Conservation (phyloP, 768 basidiomycete species). For the Termitomyces sp. region DNA sequence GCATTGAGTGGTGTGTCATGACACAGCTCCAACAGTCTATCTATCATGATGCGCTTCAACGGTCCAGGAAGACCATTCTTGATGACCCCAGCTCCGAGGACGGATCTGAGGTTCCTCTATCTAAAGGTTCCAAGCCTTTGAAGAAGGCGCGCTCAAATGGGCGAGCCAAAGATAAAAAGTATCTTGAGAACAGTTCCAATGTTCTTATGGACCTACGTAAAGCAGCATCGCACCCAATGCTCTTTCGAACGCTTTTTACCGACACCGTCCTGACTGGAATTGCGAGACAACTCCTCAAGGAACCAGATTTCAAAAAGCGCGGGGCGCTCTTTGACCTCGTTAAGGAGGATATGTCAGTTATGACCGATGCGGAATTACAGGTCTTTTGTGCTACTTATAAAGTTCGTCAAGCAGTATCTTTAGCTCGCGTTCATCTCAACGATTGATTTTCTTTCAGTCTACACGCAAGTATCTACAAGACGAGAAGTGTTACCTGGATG, state of each 20-base stretch:
- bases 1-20: slow-evolving; percentile 95
- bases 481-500: slow-evolving; percentile 71
- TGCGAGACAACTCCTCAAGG: slow-evolving; percentile 80
- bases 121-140: slow-evolving; percentile 22
- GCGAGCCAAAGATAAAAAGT: slow-evolving; percentile 56
- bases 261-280: slow-evolving; percentile 71
- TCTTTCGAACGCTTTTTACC: slow-evolving; percentile 83
- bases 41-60: slow-evolving; percentile 80
- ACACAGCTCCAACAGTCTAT: slow-evolving; percentile 74
- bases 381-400: slow-evolving; percentile 81
- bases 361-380: slow-evolving; percentile 97
- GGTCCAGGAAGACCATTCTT: slow-evolving; percentile 76
- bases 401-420: slow-evolving; percentile 35
- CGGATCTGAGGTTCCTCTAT: slow-evolving; percentile 18
- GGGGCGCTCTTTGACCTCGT: slow-evolving; percentile 78
- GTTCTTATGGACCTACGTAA: slow-evolving; percentile 98
- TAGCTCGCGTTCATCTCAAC: neutral
- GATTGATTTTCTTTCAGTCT: slow-evolving; percentile 35
- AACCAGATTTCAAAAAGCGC: slow-evolving; percentile 85
- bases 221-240: slow-evolving; percentile 93
- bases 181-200: slow-evolving; percentile 81
- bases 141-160: slow-evolving; percentile 37
- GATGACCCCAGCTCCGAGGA: slow-evolving; percentile 32
- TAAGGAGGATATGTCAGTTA: slow-evolving; percentile 96
- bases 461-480: slow-evolving; percentile 71